phyloP scores from a whole-genome alignment of 1,284 basidiomycete species.

The Coriolopsis trogii region DNA sequence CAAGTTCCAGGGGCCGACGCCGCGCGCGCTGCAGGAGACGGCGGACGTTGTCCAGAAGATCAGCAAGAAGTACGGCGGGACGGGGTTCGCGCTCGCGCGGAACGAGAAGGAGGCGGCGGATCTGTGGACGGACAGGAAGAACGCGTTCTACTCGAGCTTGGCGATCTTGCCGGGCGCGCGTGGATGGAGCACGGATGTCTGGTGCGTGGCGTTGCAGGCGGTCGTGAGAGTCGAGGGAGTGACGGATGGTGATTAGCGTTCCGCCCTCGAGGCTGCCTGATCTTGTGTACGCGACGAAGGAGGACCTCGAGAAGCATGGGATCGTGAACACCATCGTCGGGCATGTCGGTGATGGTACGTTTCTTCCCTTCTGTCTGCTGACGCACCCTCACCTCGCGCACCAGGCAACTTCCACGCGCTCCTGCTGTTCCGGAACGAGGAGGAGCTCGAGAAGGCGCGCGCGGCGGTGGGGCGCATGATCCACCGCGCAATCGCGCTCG shows the following conservation, averaged over 20 bases:
- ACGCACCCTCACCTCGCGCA: background rate
- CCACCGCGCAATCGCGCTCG: constrained; percentile 65
- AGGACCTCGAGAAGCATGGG: constrained; percentile 1
- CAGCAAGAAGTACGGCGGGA: constrained; percentile 66
- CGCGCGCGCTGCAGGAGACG: constrained; percentile 63
- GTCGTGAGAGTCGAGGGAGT: background rate
- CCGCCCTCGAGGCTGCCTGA: constrained; percentile 74
- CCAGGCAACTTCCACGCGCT: constrained; percentile 70
- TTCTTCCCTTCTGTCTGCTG: background rate
- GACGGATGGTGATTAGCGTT: constrained; percentile 51
- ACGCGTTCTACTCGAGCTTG: constrained; percentile 74
- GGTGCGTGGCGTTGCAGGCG: constrained; percentile 47
- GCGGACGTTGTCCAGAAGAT: constrained; percentile 61
- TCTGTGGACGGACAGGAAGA: constrained; percentile 88
- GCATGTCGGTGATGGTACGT: constrained; percentile 11
- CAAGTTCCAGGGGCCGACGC: constrained; percentile 82
- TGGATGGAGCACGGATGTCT: constrained; percentile 86
- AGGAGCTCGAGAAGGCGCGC: constrained; percentile 57
- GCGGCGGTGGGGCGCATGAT: constrained; percentile 71
- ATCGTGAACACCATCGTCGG: constrained; percentile 9
- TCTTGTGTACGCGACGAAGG: constrained; percentile 5
- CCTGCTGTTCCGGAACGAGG: constrained; percentile 64
- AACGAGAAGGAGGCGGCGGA: constrained; percentile 71
- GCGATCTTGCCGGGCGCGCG: constrained; percentile 64
- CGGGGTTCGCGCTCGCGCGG: constrained; percentile 71